These are phyloP conservation scores for Chernovozyma aurita DNA, from an alignment of 1,139 yeast species.

Conservation along the genomic window DNA sequence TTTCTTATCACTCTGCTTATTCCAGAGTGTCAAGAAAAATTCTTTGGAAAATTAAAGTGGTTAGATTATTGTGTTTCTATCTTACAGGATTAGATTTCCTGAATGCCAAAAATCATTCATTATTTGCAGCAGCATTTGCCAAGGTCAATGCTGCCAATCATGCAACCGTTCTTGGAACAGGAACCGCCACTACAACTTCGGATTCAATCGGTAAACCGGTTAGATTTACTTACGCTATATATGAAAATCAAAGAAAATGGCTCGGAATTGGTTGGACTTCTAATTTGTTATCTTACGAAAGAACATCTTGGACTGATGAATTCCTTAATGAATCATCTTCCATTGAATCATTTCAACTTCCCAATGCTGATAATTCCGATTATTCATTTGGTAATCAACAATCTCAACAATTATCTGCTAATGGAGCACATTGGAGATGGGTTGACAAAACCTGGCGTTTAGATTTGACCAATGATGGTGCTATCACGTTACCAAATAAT, in stretches of 20 bases:
- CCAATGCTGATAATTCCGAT: conserved; percentile 50
- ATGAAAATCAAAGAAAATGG: conserved; percentile 97
- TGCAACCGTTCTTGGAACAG: conserved; percentile 18
- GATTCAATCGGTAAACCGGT: conserved; percentile 50
- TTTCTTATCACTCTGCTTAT: conserved; percentile 85
- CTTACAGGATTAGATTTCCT: conserved; percentile 85
- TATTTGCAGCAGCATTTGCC: conserved; percentile 55
- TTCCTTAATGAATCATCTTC: conserved; percentile 81
- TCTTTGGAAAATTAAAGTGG: conserved; percentile 75
- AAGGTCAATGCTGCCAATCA: conserved; percentile 19
- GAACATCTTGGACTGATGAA: conserved; percentile 97
- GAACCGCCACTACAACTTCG: conserved; percentile 32
- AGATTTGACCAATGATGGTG: conserved; percentile 85
- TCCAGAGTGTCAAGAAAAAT: conserved; percentile 75
- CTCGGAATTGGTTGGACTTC: conserved; percentile 98
- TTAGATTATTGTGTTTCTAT: conserved; percentile 70
- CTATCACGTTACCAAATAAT: conserved; percentile 63
- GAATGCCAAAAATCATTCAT: conserved; percentile 43
- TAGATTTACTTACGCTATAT: conserved; percentile 86
- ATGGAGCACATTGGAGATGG: conserved; percentile 88
- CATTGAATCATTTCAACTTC: conserved; percentile 73
- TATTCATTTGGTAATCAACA: conserved; percentile 20
- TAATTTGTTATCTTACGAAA: conserved; percentile 82
- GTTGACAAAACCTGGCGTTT: conserved; percentile 88
- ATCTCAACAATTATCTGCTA: conserved; percentile 24